Base-by-base conservation (phyloP, 73 alveolate genomes). In the Urostyla sp. region DNA sequence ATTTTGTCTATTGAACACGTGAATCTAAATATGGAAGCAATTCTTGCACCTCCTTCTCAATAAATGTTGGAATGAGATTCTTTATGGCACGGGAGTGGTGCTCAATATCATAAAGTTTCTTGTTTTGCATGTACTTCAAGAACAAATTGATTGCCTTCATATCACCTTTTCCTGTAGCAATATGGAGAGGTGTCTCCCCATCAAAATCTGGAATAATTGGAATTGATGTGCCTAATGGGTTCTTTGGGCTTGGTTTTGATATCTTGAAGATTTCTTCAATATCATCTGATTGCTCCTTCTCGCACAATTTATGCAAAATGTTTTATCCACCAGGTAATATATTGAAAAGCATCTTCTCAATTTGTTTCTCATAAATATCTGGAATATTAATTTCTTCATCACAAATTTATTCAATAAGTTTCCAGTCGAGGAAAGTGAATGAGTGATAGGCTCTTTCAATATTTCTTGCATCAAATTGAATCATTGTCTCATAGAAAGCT, bases 261-360 rank as follows among this genome's bases (percentile, higher is more conserved):
- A 59, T 20, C 23, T 21, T 6, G 23, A 50, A 38, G 1, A 75
- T 45, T 15, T 56, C 30, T n/a, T 52, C 67, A 18, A 75, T 36
- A 20, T 49, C 21, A 5, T 56, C 74, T 18, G 80, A 37, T 18
- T 66, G 27, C 6, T 57, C 67, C 24, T 56, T 16, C 4, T 57
- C 78, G 40, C 78, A 57, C 0, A 75, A 49, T 37, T 36, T 56
- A 30, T 75, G 72, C 26, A 75, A 66, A 13, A 75, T 32, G 3
- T 54, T 56, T 20, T 75, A 49, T 21, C 87, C 87, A 31, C 67
- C 60, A 35, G 87, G 87, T 8, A 75, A 34, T 56, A 75, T 75
- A 43, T 56, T 55, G 50, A 18, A 57, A 13, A 54, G 69, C 36
- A 75, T 27, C 32, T 75, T 53, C 53, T 75, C 60, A 10, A 75